Base-by-base conservation (phyloP, 2,329 filamentous ascomycete species). In the Lomentospora prolificans region DNA sequence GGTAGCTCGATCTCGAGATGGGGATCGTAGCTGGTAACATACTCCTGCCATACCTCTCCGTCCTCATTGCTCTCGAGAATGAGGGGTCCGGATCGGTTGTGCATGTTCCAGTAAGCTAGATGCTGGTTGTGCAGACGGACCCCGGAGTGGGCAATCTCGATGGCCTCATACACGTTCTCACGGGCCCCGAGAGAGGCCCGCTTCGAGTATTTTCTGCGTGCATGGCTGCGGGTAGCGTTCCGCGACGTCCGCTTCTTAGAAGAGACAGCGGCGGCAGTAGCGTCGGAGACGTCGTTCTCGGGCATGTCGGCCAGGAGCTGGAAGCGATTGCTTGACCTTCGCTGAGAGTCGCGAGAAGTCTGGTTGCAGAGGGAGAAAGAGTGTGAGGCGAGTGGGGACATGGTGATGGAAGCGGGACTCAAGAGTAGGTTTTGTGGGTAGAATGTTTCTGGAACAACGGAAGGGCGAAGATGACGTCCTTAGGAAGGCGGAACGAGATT, bases 291-390 rank as follows among this genome's bases (percentile, higher is more conserved):
- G 36, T 24, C 14, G 51, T 27, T 17, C n/a, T 25, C 27, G 24
- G 36, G 19, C 52, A 54, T 54, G 52, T 54, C 36, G 33, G 52
- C 52, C 22, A 54, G 52, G 24, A 31, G 52, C 12, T 25, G 36
- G 52, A 54, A 54, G 33, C 52, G 52, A 25, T 54, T 54, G 22
- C 33, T 30, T 17, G 44, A 8, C 25, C 17, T 27, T 17, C 36
- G 36, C 14, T n/a, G 36, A 25, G 28, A n/a, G 25, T 9, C 25
- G 52, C 24, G 25, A 33, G 30, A 33, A 33, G 30, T 33, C 25
- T 17, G 24, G 52, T 17, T 9, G 19, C 44, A 24, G 24, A 28
- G 19, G 36, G 22, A 48, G 22, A 19, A 48, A 19, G 17, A 22
- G 44, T 25, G 44, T n/a, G 22, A 41, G 36, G 19, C 19, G 22